A percentile compares a stretch with the other conserved stretches of the same genome.
Evolutionary conservation across 129 eudicot genomes (phyloP).

Genomic region (Escallonia rubra): DNA sequence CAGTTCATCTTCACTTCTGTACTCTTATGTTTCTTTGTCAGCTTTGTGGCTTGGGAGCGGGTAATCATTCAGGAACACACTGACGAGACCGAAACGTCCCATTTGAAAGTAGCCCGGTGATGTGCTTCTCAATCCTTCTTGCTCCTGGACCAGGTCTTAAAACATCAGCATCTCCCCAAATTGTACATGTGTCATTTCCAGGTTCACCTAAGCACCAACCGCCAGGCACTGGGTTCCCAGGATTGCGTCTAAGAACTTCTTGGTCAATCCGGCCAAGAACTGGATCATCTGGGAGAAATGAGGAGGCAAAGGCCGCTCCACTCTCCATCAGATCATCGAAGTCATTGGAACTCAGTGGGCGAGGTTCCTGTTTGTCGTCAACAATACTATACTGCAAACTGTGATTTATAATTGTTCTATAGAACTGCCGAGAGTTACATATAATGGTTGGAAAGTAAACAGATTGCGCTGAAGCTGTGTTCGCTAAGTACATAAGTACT

Average conservation of each 20-base stretch:
- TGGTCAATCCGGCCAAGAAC: constrained; percentile 76
- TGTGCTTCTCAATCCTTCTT: constrained; percentile 50
- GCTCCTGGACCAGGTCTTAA: constrained; percentile 85
- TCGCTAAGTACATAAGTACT: constrained; percentile 83
- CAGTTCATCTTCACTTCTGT: background rate
- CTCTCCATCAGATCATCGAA: constrained; percentile 41
- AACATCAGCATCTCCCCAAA: constrained; percentile 95
- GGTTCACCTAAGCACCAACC: constrained; percentile 95
- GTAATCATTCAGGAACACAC: constrained; percentile 52
- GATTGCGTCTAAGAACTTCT: constrained; percentile 47
- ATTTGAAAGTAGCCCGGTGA: constrained; percentile 52
- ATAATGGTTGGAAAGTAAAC: constrained; percentile 77
- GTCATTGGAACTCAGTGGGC: constrained; percentile 40
- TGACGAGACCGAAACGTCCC: constrained; percentile 44
- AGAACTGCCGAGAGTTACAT: constrained; percentile 67
- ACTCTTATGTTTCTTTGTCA: background rate
- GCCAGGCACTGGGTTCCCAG: constrained; percentile 71
- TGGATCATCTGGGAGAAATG: constrained; percentile 51
- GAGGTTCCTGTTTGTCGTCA: constrained; percentile 37
- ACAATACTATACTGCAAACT: constrained; percentile 47
- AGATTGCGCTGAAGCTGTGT: constrained; percentile 63
- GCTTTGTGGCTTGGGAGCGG: background rate
- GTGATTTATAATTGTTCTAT: constrained; percentile 65
- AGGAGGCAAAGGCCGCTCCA: constrained; percentile 88
- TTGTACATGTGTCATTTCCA: constrained; percentile 34